Evolutionary conservation across 768 basidiomycete genomes (phyloP).

Genomic region (Kwoniella dejecticola): DNA sequence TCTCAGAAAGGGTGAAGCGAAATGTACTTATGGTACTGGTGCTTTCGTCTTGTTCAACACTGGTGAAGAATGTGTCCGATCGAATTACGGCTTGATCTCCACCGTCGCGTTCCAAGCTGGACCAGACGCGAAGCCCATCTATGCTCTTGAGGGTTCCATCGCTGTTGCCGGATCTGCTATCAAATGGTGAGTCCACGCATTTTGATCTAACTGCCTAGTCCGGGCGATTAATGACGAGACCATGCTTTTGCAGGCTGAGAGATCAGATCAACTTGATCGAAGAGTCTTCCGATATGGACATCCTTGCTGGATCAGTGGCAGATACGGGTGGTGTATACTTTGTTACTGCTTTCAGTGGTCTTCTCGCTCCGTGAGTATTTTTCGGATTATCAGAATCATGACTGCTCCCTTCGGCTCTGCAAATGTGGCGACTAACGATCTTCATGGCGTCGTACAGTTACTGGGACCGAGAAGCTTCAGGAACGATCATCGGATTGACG

Average conservation of each 20-base stretch:
- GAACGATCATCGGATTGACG: slow-evolving; percentile 52
- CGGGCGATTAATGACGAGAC: too few species aligned
- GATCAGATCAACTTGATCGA: slow-evolving; percentile 85
- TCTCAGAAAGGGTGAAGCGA: slow-evolving; percentile 83
- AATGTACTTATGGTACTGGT: slow-evolving; percentile 97
- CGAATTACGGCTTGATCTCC: slow-evolving; percentile 80
- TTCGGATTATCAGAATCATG: too few species aligned
- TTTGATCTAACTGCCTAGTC: background rate
- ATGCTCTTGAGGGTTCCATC: slow-evolving; percentile 92
- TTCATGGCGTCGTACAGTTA: too few species aligned
- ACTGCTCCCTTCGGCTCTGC: too few species aligned
- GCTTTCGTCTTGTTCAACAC: slow-evolving; percentile 96
- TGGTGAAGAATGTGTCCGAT: slow-evolving; percentile 80
- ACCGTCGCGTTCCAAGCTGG: slow-evolving; percentile 92
- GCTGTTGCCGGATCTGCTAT: slow-evolving; percentile 94
- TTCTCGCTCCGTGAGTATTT: slow-evolving; percentile 78
- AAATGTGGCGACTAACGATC: too few species aligned
- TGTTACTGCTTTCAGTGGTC: slow-evolving; percentile 92
- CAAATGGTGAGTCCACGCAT: slow-evolving; percentile 66
- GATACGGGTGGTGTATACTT: slow-evolving; percentile 91
- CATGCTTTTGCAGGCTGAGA: slow-evolving; percentile 67
- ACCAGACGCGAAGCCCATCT: slow-evolving; percentile 72
- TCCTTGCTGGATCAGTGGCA: slow-evolving; percentile 71
- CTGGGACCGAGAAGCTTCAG: slow-evolving; percentile 89
- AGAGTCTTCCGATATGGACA: slow-evolving; percentile 79